Base-by-base conservation (phyloP, 108 stramenopile genomes). In the Asterionellopsis glacialis region DNA sequence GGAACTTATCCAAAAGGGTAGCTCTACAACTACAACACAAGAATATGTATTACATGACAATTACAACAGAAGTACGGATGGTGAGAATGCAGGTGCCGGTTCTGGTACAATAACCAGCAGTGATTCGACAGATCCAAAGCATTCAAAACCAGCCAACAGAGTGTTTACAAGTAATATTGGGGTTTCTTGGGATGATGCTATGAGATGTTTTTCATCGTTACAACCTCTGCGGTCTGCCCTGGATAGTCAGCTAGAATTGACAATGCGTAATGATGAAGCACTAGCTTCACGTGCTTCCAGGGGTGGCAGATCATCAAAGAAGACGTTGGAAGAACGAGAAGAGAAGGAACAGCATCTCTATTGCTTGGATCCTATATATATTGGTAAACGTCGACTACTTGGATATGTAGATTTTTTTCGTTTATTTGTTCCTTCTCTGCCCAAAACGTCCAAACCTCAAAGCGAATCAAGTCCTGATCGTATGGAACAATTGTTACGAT, bases 121-220 rank as follows among this genome's bases (percentile, higher is more conserved):
- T 42, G 40, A 42, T 44, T 27, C 59, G 55, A 51, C 42, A 15
- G 51, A 57, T n/a, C 45, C 50, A 25, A 41, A 63, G 27, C 2
- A 52, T 14, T n/a, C 33, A 2, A 33, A 33, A 33, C 2, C 33
- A 2, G 7, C 33, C 5, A 33, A 7, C 28, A 21, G 70, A 22
- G 50, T 51, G 59, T 41, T 23, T 16, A 2, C 67, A 57, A 42
- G 21, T 55, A 16, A 19, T n/a, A 58, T 41, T 0, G 81, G 83
- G 15, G 70, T 85, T 1, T 79, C 85, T 21, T 79, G 85, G 59
- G 85, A 91, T 62, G 85, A 91, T 79, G 77, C 70, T 13, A 83
- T 82, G 74, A 69, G 85, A n/a, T 84, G 83, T 44, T 64, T 91
- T 73, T 45, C 68, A 63, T 57, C 15, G 45, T 7, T 41, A 40